Percentiles rank a stretch among this genome's conserved stretches.
Evolutionary conservation across 2,329 filamentous ascomycete genomes (phyloP).

Genomic region (Fonsecaea multimorphosa): DNA sequence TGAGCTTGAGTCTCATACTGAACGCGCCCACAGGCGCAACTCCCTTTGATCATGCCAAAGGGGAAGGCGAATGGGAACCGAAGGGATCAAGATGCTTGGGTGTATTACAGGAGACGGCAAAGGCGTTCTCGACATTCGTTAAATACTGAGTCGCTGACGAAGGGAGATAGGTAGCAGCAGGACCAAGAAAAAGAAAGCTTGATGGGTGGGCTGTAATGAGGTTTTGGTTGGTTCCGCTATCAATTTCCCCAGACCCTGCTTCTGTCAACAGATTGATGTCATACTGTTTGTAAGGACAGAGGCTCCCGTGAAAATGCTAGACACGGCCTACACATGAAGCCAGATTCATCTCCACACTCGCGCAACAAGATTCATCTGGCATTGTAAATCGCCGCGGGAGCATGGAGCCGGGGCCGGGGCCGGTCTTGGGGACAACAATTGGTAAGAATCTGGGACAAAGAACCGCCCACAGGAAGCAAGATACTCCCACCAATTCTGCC

Average conservation of each 20-base stretch:
- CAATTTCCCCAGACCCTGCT: no score
- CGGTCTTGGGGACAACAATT: neutral
- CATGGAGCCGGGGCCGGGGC: neutral
- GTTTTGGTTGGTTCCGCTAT: no score
- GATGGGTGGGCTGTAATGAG: no score
- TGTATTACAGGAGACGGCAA: neutral
- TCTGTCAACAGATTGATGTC: no score
- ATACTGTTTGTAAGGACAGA: no score
- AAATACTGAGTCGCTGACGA: neutral
- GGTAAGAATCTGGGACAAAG: neutral
- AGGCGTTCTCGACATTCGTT: neutral
- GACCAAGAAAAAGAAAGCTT: no score
- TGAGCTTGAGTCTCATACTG: constrained; percentile 27
- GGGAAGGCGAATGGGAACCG: neutral
- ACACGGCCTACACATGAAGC: no score
- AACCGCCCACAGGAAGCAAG: neutral
- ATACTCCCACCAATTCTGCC: neutral
- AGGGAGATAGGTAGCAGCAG: no score
- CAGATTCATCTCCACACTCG: no score
- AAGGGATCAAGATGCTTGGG: neutral
- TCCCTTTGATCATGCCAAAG: constrained; percentile 35
- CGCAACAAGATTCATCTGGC: neutral
- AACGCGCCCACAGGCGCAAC: constrained; percentile 37
- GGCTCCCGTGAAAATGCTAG: no score
- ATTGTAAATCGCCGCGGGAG: neutral